phyloP scores from a whole-genome alignment of 1,284 basidiomycete species.

The Cryptococcus maquisensis region DNA sequence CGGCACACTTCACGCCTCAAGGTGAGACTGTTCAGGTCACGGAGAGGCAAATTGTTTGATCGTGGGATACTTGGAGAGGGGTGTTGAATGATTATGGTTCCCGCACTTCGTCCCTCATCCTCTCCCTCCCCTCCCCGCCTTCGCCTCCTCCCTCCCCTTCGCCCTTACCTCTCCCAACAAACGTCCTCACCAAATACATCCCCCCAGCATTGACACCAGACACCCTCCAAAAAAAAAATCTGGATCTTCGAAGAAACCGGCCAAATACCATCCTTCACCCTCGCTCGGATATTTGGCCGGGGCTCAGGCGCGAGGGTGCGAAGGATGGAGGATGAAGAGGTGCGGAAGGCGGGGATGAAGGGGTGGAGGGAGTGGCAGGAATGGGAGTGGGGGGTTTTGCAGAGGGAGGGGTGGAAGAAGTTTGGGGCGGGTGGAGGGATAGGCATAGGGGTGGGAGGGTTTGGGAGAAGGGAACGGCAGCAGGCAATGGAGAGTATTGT shows the following conservation, averaged over 20 bases:
- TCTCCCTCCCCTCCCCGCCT: background rate
- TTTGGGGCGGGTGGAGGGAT: background rate
- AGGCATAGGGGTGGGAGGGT: no score
- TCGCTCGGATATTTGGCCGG: conserved; percentile 4
- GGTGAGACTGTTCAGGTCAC: no score
- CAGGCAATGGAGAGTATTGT: no score
- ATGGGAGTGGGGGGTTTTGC: background rate
- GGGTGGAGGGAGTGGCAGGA: conserved; percentile 6
- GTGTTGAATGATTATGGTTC: conserved; percentile 1
- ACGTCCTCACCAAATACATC: background rate
- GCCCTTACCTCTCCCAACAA: background rate
- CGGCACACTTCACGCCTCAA: no score
- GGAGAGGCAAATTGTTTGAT: conserved; percentile 1
- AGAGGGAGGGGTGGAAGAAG: conserved; percentile 4
- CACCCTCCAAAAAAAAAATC: background rate
- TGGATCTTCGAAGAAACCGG: conserved; percentile 6
- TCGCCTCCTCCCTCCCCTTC: background rate
- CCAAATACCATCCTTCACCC: conserved; percentile 3
- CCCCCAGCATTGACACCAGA: conserved; percentile 3
- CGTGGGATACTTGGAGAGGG: conserved; percentile 4
- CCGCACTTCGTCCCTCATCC: background rate
- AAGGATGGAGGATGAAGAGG: conserved; percentile 4
- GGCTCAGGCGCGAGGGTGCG: background rate
- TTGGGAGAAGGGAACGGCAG: no score
- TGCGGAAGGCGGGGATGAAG: conserved; percentile 1